These are phyloP conservation scores for Trypanosoma cruzi DNA, from an alignment of 208 protist genomes.

Conservation along the genomic window DNA sequence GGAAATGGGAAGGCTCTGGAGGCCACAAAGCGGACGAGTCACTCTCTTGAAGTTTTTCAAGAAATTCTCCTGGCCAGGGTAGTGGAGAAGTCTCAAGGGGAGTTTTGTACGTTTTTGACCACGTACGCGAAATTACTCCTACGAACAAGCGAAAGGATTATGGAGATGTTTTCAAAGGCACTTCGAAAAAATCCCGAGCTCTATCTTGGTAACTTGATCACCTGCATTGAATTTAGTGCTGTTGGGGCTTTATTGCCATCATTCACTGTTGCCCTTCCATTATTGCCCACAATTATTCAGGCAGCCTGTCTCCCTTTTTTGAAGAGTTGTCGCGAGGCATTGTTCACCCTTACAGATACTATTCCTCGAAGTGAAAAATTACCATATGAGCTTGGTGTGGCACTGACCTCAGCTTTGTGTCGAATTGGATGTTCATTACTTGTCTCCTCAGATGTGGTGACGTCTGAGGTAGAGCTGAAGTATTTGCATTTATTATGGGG, in stretches of 20 bases:
- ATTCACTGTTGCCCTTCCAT: slow-evolving; percentile 75
- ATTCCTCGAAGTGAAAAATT: slow-evolving; percentile 28
- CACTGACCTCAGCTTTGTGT: slow-evolving; percentile 75
- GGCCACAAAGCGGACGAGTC: slow-evolving; percentile 51
- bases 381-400: slow-evolving; percentile 58
- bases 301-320: slow-evolving; percentile 43
- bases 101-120: slow-evolving; percentile 31
- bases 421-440: slow-evolving; percentile 76
- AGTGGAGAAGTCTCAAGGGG: slow-evolving; percentile 29
- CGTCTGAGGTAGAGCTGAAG: slow-evolving; percentile 20
- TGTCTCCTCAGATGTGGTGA: slow-evolving; percentile 30
- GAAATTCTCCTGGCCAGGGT: slow-evolving; percentile 66
- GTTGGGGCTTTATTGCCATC: slow-evolving; percentile 81
- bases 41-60: slow-evolving; percentile 81
- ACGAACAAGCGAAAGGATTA: slow-evolving; percentile 58
- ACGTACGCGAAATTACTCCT: slow-evolving; percentile 77
- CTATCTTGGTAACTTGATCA: slow-evolving; percentile 31
- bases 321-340: slow-evolving; percentile 66
- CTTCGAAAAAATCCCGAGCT: slow-evolving; percentile 49
- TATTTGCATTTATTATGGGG: slow-evolving; percentile 65
- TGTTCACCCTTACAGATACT: slow-evolving; percentile 54
- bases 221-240: slow-evolving; percentile 61
- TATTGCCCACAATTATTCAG: slow-evolving; percentile 63
- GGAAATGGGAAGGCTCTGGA: slow-evolving; percentile 32
- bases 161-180: slow-evolving; percentile 51